Conservation (phyloP, 208 protist genomes). For the Wallacemonas sp. region DNA sequence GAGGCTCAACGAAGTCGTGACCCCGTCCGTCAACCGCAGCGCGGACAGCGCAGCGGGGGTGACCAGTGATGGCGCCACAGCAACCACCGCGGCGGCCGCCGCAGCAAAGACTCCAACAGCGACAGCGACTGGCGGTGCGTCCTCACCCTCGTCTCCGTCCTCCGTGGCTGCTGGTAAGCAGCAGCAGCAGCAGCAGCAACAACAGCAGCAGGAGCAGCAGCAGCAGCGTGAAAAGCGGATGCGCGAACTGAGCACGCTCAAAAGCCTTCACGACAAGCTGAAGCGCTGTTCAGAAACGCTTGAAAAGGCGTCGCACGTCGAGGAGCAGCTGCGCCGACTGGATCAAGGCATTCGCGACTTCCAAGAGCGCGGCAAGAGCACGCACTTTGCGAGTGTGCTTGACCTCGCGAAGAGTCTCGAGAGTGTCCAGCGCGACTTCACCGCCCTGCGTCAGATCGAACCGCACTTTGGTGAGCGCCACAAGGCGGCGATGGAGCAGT, state of each 20-base stretch:
- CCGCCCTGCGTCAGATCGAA: constrained; percentile 54
- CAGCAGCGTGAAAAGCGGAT: constrained; percentile 3
- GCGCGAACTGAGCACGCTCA: constrained; percentile 36
- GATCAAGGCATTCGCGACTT: constrained; percentile 10
- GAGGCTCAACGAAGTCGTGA: constrained; percentile 34
- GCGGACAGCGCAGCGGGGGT: background rate
- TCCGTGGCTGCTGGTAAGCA: too few species aligned
- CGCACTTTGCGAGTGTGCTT: constrained; percentile 12
- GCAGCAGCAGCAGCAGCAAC: too few species aligned
- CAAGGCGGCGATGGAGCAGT: constrained; percentile 44
- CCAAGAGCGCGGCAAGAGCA: constrained; percentile 6
- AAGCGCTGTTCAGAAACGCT: constrained; percentile 47
- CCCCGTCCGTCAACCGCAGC: too few species aligned
- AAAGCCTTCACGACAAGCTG: constrained; percentile 50
- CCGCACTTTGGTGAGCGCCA: constrained; percentile 60
- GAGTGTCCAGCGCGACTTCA: constrained; percentile 40
- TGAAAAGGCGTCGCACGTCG: constrained; percentile 42
- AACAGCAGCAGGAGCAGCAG: background rate
- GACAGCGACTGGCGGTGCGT: too few species aligned
- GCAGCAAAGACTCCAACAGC: too few species aligned
- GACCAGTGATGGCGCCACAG: background rate
- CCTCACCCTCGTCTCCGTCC: too few species aligned
- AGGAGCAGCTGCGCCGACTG: constrained; percentile 18
- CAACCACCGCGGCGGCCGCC: too few species aligned
- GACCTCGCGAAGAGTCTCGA: constrained; percentile 28